A percentile compares a stretch with the other conserved stretches of the same genome.
Conservation (phyloP, 345 rosid genomes). For the Brassica napus region DNA sequence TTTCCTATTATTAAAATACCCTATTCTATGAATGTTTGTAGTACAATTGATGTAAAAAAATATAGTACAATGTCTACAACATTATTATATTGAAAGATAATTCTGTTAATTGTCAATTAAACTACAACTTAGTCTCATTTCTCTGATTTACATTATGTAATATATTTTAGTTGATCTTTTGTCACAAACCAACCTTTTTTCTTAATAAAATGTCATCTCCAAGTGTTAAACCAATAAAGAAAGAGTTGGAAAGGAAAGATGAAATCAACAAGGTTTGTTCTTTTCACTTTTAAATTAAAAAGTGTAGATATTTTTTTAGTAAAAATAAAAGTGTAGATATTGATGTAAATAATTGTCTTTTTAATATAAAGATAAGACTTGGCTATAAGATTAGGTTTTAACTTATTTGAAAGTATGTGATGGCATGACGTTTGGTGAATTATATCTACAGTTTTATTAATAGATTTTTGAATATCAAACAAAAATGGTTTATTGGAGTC, state of each 20-base stretch:
- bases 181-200: background rate
- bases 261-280: background rate
- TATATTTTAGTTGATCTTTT: background rate
- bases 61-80: background rate
- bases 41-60: background rate
- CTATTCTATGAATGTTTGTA: background rate
- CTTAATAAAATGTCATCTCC: background rate
- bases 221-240: constrained; percentile 14
- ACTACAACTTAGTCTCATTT: background rate
- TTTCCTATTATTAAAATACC: background rate
- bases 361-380: constrained; percentile 15
- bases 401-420: constrained; percentile 16
- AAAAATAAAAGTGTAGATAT: background rate
- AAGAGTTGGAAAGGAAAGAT: background rate
- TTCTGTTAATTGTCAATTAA: background rate
- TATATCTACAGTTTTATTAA: background rate
- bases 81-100: background rate
- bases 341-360: constrained; percentile 8
- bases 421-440: constrained; percentile 31
- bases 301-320: background rate
- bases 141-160: background rate
- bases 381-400: constrained; percentile 28
- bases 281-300: background rate
- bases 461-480: background rate
- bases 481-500: constrained; percentile 26